These are phyloP conservation scores for Magnaporthiopsis poae DNA, from an alignment of 2,329 filamentous ascomycete species.

Conservation along the genomic window DNA sequence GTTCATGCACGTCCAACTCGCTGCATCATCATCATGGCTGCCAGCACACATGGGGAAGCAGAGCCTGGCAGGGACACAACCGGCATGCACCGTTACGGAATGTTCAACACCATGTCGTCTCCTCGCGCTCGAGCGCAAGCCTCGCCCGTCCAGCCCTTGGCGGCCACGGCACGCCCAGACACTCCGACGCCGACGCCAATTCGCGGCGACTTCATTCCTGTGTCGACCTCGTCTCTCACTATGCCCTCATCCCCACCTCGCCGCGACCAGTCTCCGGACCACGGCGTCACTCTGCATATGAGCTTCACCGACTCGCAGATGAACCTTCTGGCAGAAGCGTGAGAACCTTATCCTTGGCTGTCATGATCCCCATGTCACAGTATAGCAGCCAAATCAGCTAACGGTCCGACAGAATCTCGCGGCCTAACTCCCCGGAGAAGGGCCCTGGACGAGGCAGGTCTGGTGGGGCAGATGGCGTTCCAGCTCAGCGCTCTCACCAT, in stretches of 20 bases:
- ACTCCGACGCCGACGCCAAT: slow-evolving; percentile 14
- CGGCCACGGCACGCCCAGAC: not conserved
- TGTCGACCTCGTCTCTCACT: slow-evolving; percentile 19
- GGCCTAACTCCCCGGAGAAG: slow-evolving; percentile 2
- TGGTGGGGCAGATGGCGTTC: not conserved
- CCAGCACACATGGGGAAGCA: not conserved
- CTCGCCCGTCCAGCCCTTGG: not conserved
- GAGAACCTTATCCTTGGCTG: slow-evolving; percentile 13
- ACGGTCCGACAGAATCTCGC: slow-evolving; percentile 2
- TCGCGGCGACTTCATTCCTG: slow-evolving; percentile 28
- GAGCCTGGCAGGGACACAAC: not conserved
- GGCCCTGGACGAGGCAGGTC: slow-evolving; percentile 1
- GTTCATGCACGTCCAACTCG: no score
- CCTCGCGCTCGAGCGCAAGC: not conserved
- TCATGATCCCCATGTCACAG: not conserved
- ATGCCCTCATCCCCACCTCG: slow-evolving; percentile 26
- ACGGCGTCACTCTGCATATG: slow-evolving; percentile 36
- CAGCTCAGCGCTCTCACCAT: not conserved
- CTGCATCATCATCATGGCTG: not conserved
- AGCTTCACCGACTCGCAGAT: slow-evolving; percentile 40
- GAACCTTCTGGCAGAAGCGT: slow-evolving; percentile 38
- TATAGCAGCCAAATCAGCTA: not conserved
- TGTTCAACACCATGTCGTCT: not conserved
- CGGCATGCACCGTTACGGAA: not conserved
- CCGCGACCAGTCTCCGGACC: slow-evolving; percentile 19